Conservation (phyloP, 2,329 filamentous ascomycete species). For the Paracoccidioides brasiliensis region DNA sequence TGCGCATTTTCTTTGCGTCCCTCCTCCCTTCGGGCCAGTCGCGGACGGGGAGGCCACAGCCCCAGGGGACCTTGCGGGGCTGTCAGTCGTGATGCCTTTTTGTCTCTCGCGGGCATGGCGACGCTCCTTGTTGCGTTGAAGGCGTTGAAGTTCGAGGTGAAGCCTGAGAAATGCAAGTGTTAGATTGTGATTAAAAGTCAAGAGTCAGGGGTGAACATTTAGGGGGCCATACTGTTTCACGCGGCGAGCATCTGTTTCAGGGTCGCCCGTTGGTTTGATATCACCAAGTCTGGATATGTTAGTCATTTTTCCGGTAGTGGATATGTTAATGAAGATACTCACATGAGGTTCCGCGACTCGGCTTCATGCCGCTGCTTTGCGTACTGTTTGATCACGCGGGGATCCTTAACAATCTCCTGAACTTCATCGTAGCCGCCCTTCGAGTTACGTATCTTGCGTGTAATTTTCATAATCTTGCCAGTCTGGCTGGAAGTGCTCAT, state of each 20-base stretch:
- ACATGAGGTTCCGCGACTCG: constrained; percentile 62
- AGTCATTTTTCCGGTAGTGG: constrained; percentile 13
- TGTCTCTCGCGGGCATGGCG: constrained; percentile 82
- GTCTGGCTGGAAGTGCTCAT: constrained; percentile 56
- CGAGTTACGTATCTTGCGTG: constrained; percentile 50
- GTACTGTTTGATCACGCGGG: constrained; percentile 80
- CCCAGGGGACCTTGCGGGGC: constrained; percentile 30
- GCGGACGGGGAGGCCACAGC: constrained; percentile 33
- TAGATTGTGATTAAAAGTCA: constrained; percentile 6
- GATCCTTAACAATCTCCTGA: constrained; percentile 56
- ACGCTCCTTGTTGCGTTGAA: constrained; percentile 84
- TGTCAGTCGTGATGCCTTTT: constrained; percentile 45
- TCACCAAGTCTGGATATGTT: constrained; percentile 39
- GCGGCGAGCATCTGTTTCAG: constrained; percentile 51
- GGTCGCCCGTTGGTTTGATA: constrained; percentile 51
- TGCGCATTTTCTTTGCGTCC: constrained; percentile 73
- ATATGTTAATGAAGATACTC: constrained; percentile 20
- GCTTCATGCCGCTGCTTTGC: constrained; percentile 60
- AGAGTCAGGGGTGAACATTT: constrained; percentile 3
- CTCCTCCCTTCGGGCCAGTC: constrained; percentile 46
- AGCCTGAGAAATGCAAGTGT: constrained; percentile 37
- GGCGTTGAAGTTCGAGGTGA: constrained; percentile 62
- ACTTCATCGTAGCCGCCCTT: constrained; percentile 51
- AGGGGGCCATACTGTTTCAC: constrained; percentile 39
- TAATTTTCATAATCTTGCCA: constrained; percentile 60